A percentile compares a stretch with the other conserved stretches of the same genome.
Evolutionary conservation across 108 stramenopile species (phyloP).

Genomic region (Thalassiosira profunda): DNA sequence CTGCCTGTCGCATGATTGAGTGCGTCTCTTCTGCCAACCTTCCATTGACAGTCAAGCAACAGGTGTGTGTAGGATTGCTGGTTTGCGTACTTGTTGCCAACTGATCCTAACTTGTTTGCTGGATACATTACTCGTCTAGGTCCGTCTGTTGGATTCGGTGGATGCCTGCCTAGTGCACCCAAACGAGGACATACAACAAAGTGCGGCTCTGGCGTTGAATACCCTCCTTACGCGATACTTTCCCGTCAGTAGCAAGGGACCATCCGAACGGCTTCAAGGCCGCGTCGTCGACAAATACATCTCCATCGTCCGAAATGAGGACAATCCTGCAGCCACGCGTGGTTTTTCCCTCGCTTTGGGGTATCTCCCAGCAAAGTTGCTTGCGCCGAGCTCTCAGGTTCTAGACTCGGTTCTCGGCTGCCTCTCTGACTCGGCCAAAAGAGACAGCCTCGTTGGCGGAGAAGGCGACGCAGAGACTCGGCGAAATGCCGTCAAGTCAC

Average conservation of each 20-base stretch:
- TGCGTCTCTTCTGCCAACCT: constrained; percentile 77
- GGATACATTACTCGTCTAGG: constrained; percentile 32
- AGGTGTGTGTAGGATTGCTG: constrained; percentile 38
- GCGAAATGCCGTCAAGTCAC: constrained; percentile 85
- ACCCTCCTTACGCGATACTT: constrained; percentile 83
- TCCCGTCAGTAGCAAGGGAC: constrained; percentile 81
- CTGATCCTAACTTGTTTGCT: background rate
- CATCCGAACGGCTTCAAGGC: constrained; percentile 85
- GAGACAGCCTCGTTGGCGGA: constrained; percentile 64
- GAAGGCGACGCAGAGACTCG: constrained; percentile 97
- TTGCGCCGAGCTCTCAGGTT: constrained; percentile 66
- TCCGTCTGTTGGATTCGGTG: constrained; percentile 90
- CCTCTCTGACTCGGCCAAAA: constrained; percentile 61
- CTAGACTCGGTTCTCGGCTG: constrained; percentile 60
- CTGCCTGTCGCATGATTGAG: constrained; percentile 94
- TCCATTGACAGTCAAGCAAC: constrained; percentile 77
- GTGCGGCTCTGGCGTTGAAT: constrained; percentile 79
- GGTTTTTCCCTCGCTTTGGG: constrained; percentile 96
- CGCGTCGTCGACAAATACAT: constrained; percentile 91
- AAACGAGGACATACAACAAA: constrained; percentile 87
- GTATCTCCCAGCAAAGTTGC: constrained; percentile 79
- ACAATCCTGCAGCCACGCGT: constrained; percentile 95
- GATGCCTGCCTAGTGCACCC: constrained; percentile 95
- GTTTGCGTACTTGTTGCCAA: background rate
- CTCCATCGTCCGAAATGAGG: constrained; percentile 66